Percentiles rank a stretch among this genome's conserved stretches.
Evolutionary conservation across 2,329 filamentous ascomycete genomes (phyloP).

Genomic region (Penicillium sp.): DNA sequence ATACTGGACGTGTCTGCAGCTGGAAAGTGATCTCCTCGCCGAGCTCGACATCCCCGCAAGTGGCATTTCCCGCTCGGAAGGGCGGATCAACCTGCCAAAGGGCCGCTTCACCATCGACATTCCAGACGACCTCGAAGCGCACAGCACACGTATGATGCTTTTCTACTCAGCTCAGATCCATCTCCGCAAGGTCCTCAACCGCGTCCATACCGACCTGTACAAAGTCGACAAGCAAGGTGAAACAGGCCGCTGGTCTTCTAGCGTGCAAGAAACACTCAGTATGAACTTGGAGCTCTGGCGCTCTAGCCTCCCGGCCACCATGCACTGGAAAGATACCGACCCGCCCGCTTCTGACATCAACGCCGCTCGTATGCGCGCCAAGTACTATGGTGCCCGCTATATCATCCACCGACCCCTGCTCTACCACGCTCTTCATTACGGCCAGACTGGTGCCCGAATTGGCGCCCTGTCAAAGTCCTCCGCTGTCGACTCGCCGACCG

Average conservation of each 20-base stretch:
- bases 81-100: conserved; percentile 49
- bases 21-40: conserved; percentile 93
- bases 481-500: conserved; percentile 42
- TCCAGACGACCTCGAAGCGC: conserved; percentile 41
- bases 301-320: conserved; percentile 51
- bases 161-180: conserved; percentile 68
- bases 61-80: conserved; percentile 60
- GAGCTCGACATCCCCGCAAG: conserved; percentile 74
- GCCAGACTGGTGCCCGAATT: conserved; percentile 47
- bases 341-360: conserved; percentile 77
- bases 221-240: conserved; percentile 48
- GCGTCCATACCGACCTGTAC: conserved; percentile 62
- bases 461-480: conserved; percentile 18
- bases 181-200: conserved; percentile 63
- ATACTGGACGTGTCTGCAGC: conserved; percentile 92
- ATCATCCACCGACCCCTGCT: conserved; percentile 85
- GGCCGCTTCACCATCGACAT: conserved; percentile 43
- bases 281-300: conserved; percentile 62
- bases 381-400: conserved; percentile 91
- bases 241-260: conserved; percentile 42
- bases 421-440: conserved; percentile 63
- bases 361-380: conserved; percentile 81
- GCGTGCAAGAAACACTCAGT: conserved; percentile 50
- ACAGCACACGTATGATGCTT: conserved; percentile 55
- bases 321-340: conserved; percentile 72